These are phyloP conservation scores for Phylloporus sp. DNA, from an alignment of 768 basidiomycete species.

Conservation along the genomic window DNA sequence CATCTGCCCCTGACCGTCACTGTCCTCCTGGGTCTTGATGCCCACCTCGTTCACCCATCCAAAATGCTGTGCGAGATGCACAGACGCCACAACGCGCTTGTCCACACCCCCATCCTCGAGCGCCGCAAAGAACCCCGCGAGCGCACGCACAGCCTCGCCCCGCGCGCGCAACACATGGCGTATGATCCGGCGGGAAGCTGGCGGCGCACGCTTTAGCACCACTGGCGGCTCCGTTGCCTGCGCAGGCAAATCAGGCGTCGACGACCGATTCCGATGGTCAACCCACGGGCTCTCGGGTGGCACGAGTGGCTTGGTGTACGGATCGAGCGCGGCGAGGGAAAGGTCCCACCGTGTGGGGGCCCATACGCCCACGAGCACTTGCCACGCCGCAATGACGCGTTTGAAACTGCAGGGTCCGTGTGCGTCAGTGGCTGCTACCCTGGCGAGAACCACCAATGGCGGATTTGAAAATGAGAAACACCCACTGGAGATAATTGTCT, in stretches of 20 bases:
- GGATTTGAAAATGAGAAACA: background rate
- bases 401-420: conserved; percentile 55
- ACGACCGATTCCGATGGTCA: conserved; percentile 42
- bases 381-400: conserved; percentile 90
- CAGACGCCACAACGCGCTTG: conserved; percentile 44
- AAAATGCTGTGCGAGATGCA: conserved; percentile 46
- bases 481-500: conserved; percentile 81
- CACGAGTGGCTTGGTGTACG: conserved; percentile 61
- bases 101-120: conserved; percentile 47
- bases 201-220: conserved; percentile 35
- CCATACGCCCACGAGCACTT: conserved; percentile 95
- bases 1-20: background rate
- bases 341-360: conserved; percentile 80
- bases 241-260: conserved; percentile 20
- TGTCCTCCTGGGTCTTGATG: background rate
- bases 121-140: conserved; percentile 69
- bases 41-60: conserved; percentile 37
- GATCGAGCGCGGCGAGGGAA: conserved; percentile 65
- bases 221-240: conserved; percentile 33
- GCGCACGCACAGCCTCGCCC: conserved; percentile 73
- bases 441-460: background rate
- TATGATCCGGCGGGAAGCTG: conserved; percentile 80
- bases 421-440: conserved; percentile 17
- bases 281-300: conserved; percentile 76
- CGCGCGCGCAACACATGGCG: conserved; percentile 86